Percentiles rank a stretch among this genome's conserved stretches.
These are phyloP conservation scores for Daldinia decipiens DNA, from an alignment of 495 filamentous ascomycete genomes.

Conservation along the genomic window DNA sequence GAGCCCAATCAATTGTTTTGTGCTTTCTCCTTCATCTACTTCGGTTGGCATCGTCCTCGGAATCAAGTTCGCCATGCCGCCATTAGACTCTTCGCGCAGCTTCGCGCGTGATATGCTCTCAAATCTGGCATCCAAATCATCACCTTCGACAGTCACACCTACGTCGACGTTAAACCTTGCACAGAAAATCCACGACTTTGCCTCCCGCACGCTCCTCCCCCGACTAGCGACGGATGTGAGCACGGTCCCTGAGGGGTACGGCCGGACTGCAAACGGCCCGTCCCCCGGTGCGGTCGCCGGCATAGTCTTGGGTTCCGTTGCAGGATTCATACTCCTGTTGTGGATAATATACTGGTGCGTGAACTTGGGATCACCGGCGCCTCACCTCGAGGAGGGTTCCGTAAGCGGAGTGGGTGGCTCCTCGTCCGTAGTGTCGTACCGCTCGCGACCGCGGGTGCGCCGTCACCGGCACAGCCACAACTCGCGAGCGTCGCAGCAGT, in stretches of 20 bases:
- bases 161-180: conserved; percentile 6
- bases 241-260: conserved; percentile 75
- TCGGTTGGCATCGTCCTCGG: background rate
- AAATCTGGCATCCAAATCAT: conserved; percentile 2
- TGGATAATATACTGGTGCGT: conserved; percentile 78
- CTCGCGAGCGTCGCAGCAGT: conserved; percentile 9
- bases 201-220: conserved; percentile 35
- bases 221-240: conserved; percentile 41
- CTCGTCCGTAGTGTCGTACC: conserved; percentile 47
- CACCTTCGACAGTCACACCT: conserved; percentile 5
- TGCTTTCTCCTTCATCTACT: background rate
- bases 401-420: conserved; percentile 32
- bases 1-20: conserved; percentile 7
- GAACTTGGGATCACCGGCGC: conserved; percentile 55
- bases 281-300: conserved; percentile 79
- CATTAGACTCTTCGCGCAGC: conserved; percentile 14
- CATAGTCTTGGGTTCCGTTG: conserved; percentile 84
- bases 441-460: conserved; percentile 40
- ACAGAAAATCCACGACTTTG: conserved; percentile 27
- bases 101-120: conserved; percentile 34
- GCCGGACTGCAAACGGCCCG: conserved; percentile 66
- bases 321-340: conserved; percentile 80
- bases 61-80: conserved; percentile 27
- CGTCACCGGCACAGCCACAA: conserved; percentile 33
- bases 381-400: conserved; percentile 48